phyloP scores from a whole-genome alignment of 805 yeast genomes.

The Lipomyces yamanashiensis region DNA sequence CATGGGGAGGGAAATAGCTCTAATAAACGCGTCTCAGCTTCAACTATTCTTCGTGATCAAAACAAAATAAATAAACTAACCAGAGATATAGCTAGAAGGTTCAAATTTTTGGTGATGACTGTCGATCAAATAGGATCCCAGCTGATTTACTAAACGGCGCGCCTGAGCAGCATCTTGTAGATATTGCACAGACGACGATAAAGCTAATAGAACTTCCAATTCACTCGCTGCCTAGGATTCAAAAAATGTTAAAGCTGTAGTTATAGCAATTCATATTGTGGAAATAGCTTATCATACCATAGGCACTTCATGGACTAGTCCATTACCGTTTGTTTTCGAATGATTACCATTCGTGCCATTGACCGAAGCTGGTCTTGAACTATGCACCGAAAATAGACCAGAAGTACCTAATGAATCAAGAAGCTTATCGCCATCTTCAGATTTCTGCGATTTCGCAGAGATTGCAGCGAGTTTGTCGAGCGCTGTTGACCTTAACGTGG shows the following conservation, averaged over 20 bases:
- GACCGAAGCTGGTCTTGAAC: constrained; percentile 30
- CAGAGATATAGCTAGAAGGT: constrained; percentile 37
- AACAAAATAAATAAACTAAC: constrained; percentile 10
- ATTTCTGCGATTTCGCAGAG: constrained; percentile 41
- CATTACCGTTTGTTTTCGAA: constrained; percentile 27
- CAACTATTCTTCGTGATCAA: not conserved
- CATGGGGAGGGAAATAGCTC: constrained; percentile 50
- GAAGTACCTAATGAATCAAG: constrained; percentile 41
- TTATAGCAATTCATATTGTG: not conserved
- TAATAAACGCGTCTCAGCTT: not conserved
- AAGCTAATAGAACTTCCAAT: constrained; percentile 60
- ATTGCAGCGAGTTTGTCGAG: constrained; percentile 47
- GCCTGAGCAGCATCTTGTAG: constrained; percentile 51
- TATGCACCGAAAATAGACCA: constrained; percentile 39
- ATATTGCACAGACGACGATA: constrained; percentile 53
- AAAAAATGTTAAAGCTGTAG: constrained; percentile 18
- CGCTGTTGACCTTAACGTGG: constrained; percentile 48
- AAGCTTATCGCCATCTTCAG: constrained; percentile 36
- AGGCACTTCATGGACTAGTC: constrained; percentile 30
- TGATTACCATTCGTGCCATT: constrained; percentile 36
- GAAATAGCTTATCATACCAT: constrained; percentile 4
- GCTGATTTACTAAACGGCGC: constrained; percentile 50
- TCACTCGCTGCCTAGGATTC: constrained; percentile 41
- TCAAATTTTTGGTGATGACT: constrained; percentile 52
- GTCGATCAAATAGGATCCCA: constrained; percentile 54